A percentile compares a stretch with the other conserved stretches of the same genome.
Conservation (phyloP, 1,284 basidiomycete genomes). For the Ustilago trichophora region DNA sequence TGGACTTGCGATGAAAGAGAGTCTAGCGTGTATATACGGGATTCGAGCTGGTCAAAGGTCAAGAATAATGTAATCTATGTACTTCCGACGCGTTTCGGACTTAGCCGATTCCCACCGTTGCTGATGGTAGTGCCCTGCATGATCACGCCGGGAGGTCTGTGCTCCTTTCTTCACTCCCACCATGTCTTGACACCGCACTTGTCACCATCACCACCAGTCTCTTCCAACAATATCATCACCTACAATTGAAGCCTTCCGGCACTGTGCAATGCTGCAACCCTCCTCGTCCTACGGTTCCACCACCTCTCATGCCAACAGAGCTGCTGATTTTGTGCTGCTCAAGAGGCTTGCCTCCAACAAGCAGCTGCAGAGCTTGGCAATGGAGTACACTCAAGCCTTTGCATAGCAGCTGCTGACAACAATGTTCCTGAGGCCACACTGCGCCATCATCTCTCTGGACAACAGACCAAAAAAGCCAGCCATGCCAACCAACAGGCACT, state of each 20-base stretch:
- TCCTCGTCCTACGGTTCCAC: background rate
- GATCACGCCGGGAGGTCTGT: background rate
- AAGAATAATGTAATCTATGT: background rate
- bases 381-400: constrained; percentile 5
- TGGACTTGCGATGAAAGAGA: no score
- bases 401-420: constrained; percentile 5
- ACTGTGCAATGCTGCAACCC: background rate
- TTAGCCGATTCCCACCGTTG: background rate
- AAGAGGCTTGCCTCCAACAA: no score
- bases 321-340: background rate
- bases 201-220: background rate
- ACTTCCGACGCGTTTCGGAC: no score
- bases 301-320: background rate
- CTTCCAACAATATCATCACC: background rate
- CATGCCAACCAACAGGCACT: background rate
- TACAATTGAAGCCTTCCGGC: background rate
- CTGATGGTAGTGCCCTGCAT: background rate
- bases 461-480: background rate
- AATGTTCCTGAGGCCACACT: constrained; percentile 6
- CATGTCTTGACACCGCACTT: background rate
- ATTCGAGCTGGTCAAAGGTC: no score
- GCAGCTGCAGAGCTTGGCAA: no score
- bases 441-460: background rate
- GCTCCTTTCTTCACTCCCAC: background rate
- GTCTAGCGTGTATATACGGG: no score